phyloP scores from a whole-genome alignment of 2,329 filamentous ascomycete genomes.

The Xylariales sp. region DNA sequence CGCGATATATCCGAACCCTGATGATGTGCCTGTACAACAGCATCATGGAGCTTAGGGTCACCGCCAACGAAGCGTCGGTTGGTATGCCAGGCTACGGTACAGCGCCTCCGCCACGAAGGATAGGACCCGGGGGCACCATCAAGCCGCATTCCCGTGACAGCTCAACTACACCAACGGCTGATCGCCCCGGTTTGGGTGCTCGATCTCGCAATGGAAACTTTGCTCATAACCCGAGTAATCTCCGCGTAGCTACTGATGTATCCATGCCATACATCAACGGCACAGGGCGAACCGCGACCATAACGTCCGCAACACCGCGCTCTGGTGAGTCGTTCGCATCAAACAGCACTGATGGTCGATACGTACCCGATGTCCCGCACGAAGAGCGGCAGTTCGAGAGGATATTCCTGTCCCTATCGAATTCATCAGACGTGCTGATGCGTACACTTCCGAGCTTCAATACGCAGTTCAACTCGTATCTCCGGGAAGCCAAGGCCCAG shows the following conservation, averaged over 20 bases:
- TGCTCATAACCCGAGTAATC: slow-evolving; percentile 46
- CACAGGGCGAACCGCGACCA: slow-evolving; percentile 44
- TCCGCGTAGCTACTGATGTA: slow-evolving; percentile 55
- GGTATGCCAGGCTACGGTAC: slow-evolving; percentile 17
- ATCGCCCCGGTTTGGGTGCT: slow-evolving; percentile 35
- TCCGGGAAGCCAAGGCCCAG: slow-evolving; percentile 59
- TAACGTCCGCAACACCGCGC: slow-evolving; percentile 65
- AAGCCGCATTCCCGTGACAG: slow-evolving; percentile 47
- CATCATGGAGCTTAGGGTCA: slow-evolving; percentile 61
- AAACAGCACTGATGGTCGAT: slow-evolving; percentile 42
- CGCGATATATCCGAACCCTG: slow-evolving; percentile 61
- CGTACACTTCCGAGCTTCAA: slow-evolving; percentile 67
- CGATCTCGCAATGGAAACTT: slow-evolving; percentile 34
- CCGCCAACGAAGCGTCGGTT: slow-evolving; percentile 28
- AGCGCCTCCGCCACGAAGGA: slow-evolving; percentile 19
- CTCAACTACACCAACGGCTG: slow-evolving; percentile 48
- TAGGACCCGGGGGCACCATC: slow-evolving; percentile 41
- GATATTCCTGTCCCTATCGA: slow-evolving; percentile 72
- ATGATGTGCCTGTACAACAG: slow-evolving; percentile 62
- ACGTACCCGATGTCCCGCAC: slow-evolving; percentile 61
- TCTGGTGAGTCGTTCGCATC: slow-evolving; percentile 77
- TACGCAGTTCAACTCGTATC: slow-evolving; percentile 58
- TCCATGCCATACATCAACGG: slow-evolving; percentile 45
- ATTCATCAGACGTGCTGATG: slow-evolving; percentile 68
- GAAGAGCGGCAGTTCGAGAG: slow-evolving; percentile 79